phyloP scores from a whole-genome alignment of 768 basidiomycete genomes.

The Termitomyces sp. region DNA sequence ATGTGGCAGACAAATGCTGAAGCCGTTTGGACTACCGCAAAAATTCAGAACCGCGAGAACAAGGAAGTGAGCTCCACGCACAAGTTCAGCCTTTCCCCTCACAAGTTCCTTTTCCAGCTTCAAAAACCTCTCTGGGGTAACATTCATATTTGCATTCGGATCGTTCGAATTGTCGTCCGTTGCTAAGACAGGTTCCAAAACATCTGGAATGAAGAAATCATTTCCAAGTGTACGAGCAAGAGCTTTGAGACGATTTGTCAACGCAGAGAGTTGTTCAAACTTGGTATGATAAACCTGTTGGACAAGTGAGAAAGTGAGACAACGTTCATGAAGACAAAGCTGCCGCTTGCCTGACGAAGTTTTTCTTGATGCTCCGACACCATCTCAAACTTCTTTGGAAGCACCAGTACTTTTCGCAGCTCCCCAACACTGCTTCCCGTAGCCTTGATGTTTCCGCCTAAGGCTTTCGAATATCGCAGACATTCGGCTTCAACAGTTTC shows the following conservation, averaged over 20 bases:
- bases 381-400: conserved; percentile 71
- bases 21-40: conserved; percentile 59
- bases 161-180: conserved; percentile 36
- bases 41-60: not conserved
- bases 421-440: conserved; percentile 65
- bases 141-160: conserved; percentile 53
- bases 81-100: conserved; percentile 83
- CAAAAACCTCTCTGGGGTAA: conserved; percentile 77
- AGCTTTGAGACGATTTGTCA: conserved; percentile 61
- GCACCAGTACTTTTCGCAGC: conserved; percentile 63
- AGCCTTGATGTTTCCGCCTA: conserved; percentile 71
- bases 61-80: conserved; percentile 34
- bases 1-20: conserved; percentile 54
- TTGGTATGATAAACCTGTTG: conserved; percentile 70
- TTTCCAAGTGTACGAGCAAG: conserved; percentile 60
- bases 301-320: conserved; percentile 1
- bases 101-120: conserved; percentile 83
- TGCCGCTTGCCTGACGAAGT: conserved; percentile 62
- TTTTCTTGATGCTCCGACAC: conserved; percentile 74
- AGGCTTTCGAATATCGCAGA: conserved; percentile 58
- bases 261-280: conserved; percentile 67
- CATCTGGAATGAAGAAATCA: conserved; percentile 56
- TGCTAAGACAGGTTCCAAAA: conserved; percentile 45
- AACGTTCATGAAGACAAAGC: not conserved
- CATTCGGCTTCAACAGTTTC: conserved; percentile 61